phyloP scores from a whole-genome alignment of 140 eudicot genomes.

The Flaveria floridana region DNA sequence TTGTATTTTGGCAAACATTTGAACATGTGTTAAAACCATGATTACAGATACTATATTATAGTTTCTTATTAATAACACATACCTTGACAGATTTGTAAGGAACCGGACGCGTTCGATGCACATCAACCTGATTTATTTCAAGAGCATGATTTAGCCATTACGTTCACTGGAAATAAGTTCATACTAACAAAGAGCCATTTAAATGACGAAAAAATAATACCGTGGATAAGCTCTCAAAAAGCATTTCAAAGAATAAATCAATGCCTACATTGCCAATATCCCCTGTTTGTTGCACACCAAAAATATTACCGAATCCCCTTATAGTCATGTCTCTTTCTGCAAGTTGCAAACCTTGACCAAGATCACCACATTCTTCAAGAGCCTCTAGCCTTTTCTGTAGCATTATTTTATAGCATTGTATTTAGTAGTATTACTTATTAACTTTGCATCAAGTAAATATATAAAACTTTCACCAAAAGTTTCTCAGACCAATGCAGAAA shows the following conservation, averaged over 20 bases:
- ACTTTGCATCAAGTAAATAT: background rate
- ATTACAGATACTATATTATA: background rate
- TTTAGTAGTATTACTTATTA: background rate
- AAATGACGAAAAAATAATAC: conserved; percentile 31
- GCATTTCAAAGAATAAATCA: conserved; percentile 99
- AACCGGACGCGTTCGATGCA: conserved; percentile 73
- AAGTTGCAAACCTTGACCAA: conserved; percentile 98
- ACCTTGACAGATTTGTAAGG: conserved; percentile 90
- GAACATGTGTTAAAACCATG: background rate
- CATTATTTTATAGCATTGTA: conserved; percentile 17
- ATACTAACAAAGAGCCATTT: background rate
- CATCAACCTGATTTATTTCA: conserved; percentile 71
- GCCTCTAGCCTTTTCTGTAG: conserved; percentile 89
- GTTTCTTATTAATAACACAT: conserved; percentile 16
- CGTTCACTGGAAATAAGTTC: conserved; percentile 13
- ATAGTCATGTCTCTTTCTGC: conserved; percentile 98
- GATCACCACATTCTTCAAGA: conserved; percentile 97
- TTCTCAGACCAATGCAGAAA: conserved; percentile 13
- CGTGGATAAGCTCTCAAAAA: conserved; percentile 94
- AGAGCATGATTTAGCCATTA: conserved; percentile 14
- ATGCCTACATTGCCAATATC: conserved; percentile 96
- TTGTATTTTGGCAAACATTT: conserved; percentile 1
- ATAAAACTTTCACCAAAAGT: background rate
- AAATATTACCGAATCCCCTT: conserved; percentile 95
- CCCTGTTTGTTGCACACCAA: conserved; percentile 98